Conservation (phyloP, 2,329 filamentous ascomycete genomes). For the Sporothrix pseudoabietina region DNA sequence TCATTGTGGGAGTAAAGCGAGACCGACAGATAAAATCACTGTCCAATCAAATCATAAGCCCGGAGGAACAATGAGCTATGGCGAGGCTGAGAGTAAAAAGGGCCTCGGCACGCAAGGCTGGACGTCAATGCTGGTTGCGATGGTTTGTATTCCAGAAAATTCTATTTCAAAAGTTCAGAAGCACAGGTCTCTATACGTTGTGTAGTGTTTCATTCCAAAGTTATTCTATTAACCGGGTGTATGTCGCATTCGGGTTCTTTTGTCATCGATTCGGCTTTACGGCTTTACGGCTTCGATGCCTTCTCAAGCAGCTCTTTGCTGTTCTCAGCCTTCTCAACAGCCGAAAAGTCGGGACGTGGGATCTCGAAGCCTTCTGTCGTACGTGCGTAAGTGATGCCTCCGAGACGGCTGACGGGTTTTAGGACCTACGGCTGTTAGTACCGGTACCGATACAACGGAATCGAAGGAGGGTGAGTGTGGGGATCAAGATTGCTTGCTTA, state of each 20-base stretch:
- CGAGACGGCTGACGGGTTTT: conserved; percentile 74
- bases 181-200: not conserved
- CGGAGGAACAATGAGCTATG: not conserved
- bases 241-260: no score
- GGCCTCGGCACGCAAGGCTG: not conserved
- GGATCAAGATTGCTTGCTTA: conserved; percentile 45
- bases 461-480: not conserved
- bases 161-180: not conserved
- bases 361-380: conserved; percentile 72
- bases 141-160: not conserved
- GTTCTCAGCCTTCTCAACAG: conserved; percentile 47
- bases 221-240: not conserved
- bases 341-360: conserved; percentile 59
- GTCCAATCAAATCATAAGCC: not conserved
- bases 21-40: not conserved
- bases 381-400: conserved; percentile 83
- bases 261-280: not conserved
- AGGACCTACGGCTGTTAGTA: conserved; percentile 56
- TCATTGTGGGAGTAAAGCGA: not conserved
- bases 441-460: not conserved
- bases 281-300: conserved; percentile 23
- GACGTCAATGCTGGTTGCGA: no score
- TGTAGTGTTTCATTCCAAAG: not conserved
- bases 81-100: not conserved
- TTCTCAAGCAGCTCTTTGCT: conserved; percentile 32